Percentiles rank a stretch among this genome's conserved stretches.
Evolutionary conservation across 345 rosid species (phyloP).

Genomic region (Geranium rotundifolium): DNA sequence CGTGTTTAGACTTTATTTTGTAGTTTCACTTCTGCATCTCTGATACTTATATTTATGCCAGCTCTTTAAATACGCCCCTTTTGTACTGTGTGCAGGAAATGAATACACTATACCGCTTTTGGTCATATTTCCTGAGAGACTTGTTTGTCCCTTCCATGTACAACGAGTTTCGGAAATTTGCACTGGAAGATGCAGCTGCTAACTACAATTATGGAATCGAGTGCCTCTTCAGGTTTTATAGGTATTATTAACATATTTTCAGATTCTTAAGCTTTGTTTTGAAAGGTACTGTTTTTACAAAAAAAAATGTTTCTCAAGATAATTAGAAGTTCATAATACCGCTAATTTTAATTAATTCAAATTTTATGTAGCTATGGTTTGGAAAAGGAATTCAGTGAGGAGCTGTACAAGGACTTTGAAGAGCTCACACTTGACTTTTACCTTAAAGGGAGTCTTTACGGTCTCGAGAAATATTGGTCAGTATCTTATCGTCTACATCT

Average conservation of each 20-base stretch:
- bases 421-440: conserved; percentile 71
- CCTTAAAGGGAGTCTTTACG: conserved; percentile 65
- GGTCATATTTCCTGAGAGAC: conserved; percentile 91
- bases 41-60: not conserved
- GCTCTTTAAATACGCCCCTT: not conserved
- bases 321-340: not conserved
- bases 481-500: not conserved
- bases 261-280: not conserved
- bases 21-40: not conserved
- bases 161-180: conserved; percentile 70
- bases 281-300: too few relatives aligned
- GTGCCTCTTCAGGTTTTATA: conserved; percentile 95
- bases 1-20: not conserved
- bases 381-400: conserved; percentile 67
- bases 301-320: too few relatives aligned
- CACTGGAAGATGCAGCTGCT: conserved; percentile 79
- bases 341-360: not conserved
- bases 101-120: conserved; percentile 85
- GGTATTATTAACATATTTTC: conserved; percentile 32
- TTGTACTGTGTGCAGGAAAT: conserved; percentile 60
- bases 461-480: conserved; percentile 97
- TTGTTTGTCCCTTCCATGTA: conserved; percentile 69
- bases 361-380: conserved; percentile 59
- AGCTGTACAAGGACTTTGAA: conserved; percentile 81
- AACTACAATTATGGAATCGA: conserved; percentile 79